These are phyloP conservation scores for Hyaloscypha hepaticicola DNA, from an alignment of 495 filamentous ascomycete species.

Conservation along the genomic window DNA sequence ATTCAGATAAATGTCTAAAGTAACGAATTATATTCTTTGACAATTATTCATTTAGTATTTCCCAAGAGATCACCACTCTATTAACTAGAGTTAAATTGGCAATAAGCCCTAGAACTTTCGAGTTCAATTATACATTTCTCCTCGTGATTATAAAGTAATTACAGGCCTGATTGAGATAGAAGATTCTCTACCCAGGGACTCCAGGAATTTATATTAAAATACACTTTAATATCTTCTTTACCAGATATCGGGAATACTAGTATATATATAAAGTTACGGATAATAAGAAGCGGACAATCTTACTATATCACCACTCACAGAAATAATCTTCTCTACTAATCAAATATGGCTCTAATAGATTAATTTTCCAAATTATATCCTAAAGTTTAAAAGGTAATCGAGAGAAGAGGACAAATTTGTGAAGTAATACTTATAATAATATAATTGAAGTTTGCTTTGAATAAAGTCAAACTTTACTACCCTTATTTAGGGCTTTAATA, in stretches of 20 bases:
- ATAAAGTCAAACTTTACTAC: background rate
- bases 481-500: no score
- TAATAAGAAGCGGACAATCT: constrained; percentile 16
- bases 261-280: constrained; percentile 15
- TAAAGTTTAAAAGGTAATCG: constrained; percentile 17
- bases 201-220: constrained; percentile 18
- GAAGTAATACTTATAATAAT: constrained; percentile 14
- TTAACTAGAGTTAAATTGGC: constrained; percentile 8
- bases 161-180: constrained; percentile 12
- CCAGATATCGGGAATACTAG: constrained; percentile 1
- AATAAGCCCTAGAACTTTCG: constrained; percentile 5
- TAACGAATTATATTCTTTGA: constrained; percentile 14
- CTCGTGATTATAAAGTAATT: constrained; percentile 9
- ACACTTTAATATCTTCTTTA: constrained; percentile 7
- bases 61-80: constrained; percentile 1
- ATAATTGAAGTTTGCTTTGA: constrained; percentile 8
- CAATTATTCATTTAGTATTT: background rate
- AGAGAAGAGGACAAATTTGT: constrained; percentile 12
- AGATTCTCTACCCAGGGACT: constrained; percentile 9
- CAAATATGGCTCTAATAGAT: constrained; percentile 4
- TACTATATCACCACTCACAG: constrained; percentile 15
- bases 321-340: constrained; percentile 16
- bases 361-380: constrained; percentile 17
- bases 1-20: constrained; percentile 8
- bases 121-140: constrained; percentile 9